Conservation (phyloP, 2,329 filamentous ascomycete genomes). For the Sordariomycetes sp. region DNA sequence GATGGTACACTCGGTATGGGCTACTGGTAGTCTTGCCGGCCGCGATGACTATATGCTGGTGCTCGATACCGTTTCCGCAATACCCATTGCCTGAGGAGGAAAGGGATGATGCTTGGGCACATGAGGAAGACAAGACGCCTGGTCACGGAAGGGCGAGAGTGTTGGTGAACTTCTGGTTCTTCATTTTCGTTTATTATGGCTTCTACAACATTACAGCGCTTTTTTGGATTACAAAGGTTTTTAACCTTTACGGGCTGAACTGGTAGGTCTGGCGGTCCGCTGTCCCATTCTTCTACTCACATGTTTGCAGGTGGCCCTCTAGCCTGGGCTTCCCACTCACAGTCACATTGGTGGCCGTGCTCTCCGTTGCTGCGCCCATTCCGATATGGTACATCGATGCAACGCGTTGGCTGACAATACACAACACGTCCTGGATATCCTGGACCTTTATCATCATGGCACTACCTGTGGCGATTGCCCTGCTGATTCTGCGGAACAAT, state of each 20-base stretch:
- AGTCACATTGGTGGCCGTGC: conserved; percentile 47
- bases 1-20: conserved; percentile 56
- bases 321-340: conserved; percentile 57
- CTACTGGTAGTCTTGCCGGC: conserved; percentile 54
- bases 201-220: conserved; percentile 60
- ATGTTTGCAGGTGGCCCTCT: conserved; percentile 48
- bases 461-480: conserved; percentile 57
- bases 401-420: conserved; percentile 42
- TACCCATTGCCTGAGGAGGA: conserved; percentile 42
- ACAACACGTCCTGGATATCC: conserved; percentile 61
- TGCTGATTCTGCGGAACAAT: conserved; percentile 52
- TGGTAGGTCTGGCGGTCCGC: conserved; percentile 34
- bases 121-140: conserved; percentile 33
- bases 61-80: conserved; percentile 55
- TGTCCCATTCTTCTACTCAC: conserved; percentile 6
- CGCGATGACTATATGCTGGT: conserved; percentile 51
- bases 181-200: conserved; percentile 60
- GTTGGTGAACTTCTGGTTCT: conserved; percentile 64
- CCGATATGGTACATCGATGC: conserved; percentile 48
- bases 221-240: conserved; percentile 64
- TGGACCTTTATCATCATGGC: conserved; percentile 66
- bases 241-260: conserved; percentile 62
- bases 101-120: conserved; percentile 17
- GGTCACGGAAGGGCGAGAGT: conserved; percentile 56
- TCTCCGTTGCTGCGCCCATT: conserved; percentile 51